Percentiles rank a stretch among this genome's conserved stretches.
Evolutionary conservation across 371 early-diverging fungal genomes (phyloP).

Genomic region (Mortierella sp.): DNA sequence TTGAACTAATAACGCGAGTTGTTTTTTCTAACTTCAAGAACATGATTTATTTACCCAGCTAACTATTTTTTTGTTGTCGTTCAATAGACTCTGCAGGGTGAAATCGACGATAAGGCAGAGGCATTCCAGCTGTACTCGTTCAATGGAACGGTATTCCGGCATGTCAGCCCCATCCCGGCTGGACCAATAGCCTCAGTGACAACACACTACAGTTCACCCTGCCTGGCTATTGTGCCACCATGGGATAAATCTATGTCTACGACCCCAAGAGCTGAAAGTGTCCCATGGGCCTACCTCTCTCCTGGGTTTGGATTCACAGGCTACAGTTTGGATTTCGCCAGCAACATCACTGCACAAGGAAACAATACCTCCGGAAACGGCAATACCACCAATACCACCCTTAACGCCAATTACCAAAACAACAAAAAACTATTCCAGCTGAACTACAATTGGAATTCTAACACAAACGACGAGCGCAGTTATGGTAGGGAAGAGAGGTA

Average conservation of each 20-base stretch:
- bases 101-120: background rate
- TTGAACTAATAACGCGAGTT: background rate
- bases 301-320: background rate
- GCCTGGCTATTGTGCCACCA: too few relatives aligned
- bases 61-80: background rate
- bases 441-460: too few relatives aligned
- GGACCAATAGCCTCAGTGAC: too few relatives aligned
- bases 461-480: too few relatives aligned
- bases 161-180: background rate
- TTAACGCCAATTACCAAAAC: too few relatives aligned
- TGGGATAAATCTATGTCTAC: too few relatives aligned
- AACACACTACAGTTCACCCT: background rate
- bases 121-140: background rate
- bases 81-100: background rate
- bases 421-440: too few relatives aligned
- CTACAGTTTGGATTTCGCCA: background rate
- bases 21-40: background rate
- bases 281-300: background rate
- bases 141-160: background rate
- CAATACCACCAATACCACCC: too few relatives aligned
- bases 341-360: too few relatives aligned
- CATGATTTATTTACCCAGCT: background rate
- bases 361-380: too few relatives aligned
- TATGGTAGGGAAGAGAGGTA: too few relatives aligned
- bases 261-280: background rate